Evolutionary conservation across 1,139 yeast genomes (phyloP), one percentile per base, ranked within the genome.

Genomic region (Pichia sp.): DNA sequence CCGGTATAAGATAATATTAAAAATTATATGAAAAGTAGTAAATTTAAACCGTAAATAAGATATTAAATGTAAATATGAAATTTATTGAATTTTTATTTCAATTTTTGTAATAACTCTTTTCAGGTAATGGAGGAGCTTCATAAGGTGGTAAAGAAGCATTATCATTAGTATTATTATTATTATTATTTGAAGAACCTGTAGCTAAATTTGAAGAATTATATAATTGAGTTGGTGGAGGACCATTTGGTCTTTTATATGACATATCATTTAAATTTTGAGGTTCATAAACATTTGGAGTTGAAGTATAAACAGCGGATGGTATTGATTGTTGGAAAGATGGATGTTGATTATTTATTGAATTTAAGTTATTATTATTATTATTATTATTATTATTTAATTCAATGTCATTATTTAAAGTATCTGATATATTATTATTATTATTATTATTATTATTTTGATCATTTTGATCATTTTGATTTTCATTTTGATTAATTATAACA

Each of bases 211-310:
- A 18, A 9, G 43, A 18, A 25, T 26, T 38, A 27, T 46, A 46
- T 11, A 49, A 36, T 37, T 39, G 31, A 18, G 54, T 37, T 25
- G 55, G 53, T 32, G 55, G 55, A 4, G 55, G 52, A 2, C 45
- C 53, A 42, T 38, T 35, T 11, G 52, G 51, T 31, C 52, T 42
- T 32, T 34, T 35, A 32, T 47, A 48, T 28, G 45, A 18, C 52
- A 47, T 52, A 18, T 48, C 39, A 25, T 31, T 26, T 6, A 34
- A 11, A 25, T 43, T 26, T 18, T 34, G 36, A 25, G 44, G 45
- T 10, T 44, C 41, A 40, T 43, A 43, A 11, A 33, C 44, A 31
- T 37, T 18, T 4, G 45, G 39, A 3, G 40, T 29, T 5, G 39
- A 30, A 6, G 48, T 42, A 33, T 43, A 35, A 25, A 40, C 36